Evolutionary conservation across 352 stramenopile genomes (phyloP).

Genomic region (Pythium phragmiticola): DNA sequence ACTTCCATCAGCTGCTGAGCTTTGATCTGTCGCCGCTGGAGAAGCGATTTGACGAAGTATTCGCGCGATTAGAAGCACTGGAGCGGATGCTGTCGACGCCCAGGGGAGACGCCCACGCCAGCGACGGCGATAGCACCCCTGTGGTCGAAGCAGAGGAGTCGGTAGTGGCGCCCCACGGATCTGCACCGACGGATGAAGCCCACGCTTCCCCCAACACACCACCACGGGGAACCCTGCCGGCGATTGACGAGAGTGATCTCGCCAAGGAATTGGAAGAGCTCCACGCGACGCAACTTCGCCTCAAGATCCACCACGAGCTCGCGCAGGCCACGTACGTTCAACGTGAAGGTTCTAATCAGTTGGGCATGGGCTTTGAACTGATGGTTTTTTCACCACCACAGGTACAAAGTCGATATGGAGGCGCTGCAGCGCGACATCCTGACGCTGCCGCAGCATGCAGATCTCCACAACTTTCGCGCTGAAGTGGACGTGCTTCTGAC

Average conservation of each 20-base stretch:
- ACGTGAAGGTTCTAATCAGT: background rate
- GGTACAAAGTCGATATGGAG: conserved; percentile 42
- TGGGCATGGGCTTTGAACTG: background rate
- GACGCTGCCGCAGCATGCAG: conserved; percentile 29
- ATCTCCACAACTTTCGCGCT: conserved; percentile 43
- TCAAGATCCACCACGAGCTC: conserved; percentile 65
- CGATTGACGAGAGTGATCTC: conserved; percentile 26
- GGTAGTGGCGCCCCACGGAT: background rate
- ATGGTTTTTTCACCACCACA: background rate
- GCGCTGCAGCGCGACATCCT: conserved; percentile 40
- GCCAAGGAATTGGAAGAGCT: conserved; percentile 55
- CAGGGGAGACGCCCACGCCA: background rate
- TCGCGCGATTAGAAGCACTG: conserved; percentile 42
- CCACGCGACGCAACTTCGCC: conserved; percentile 46
- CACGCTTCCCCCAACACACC: background rate
- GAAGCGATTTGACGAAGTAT: conserved; percentile 47
- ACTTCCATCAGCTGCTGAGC: conserved; percentile 22
- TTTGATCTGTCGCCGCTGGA: conserved; percentile 43
- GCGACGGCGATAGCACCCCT: background rate
- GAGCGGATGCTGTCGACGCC: conserved; percentile 18
- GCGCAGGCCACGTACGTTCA: conserved; percentile 31
- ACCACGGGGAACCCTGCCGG: too few species aligned
- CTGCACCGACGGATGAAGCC: background rate
- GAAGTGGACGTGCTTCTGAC: conserved; percentile 37
- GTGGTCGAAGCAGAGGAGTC: background rate